Evolutionary conservation across 2,329 filamentous ascomycete species (phyloP).

Genomic region (Exophiala spinifera): DNA sequence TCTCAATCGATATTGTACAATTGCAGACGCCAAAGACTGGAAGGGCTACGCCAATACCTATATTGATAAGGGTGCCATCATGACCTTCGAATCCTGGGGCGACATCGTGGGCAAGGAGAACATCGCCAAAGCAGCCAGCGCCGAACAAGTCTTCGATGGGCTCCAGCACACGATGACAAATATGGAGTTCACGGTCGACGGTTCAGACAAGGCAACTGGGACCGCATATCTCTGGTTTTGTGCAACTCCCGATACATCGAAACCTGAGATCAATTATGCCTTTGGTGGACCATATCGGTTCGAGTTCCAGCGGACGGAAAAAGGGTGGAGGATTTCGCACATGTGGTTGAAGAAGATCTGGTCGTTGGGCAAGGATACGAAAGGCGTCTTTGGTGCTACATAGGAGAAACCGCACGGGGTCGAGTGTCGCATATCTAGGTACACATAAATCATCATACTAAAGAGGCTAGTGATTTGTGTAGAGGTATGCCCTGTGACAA

Average conservation of each 20-base stretch:
- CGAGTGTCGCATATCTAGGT: neutral
- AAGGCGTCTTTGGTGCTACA: slow-evolving; percentile 6
- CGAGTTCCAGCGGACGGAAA: slow-evolving; percentile 2
- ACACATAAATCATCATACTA: too few species aligned
- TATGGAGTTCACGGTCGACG: slow-evolving; percentile 10
- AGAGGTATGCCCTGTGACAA: too few species aligned
- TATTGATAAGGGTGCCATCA: slow-evolving; percentile 9
- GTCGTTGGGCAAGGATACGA: slow-evolving; percentile 7
- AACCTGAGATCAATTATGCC: slow-evolving; percentile 7
- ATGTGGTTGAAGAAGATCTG: slow-evolving; percentile 15
- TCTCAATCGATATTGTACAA: slow-evolving; percentile 9
- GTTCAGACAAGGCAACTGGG: slow-evolving; percentile 9
- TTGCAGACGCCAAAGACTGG: slow-evolving; percentile 10
- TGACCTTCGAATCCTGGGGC: too few species aligned
- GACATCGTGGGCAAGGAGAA: too few species aligned
- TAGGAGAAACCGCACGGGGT: neutral
- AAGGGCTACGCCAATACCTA: slow-evolving; percentile 8
- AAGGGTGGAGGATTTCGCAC: slow-evolving; percentile 10
- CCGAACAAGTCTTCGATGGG: slow-evolving; percentile 6
- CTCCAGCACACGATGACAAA: slow-evolving; percentile 19
- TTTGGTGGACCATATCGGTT: slow-evolving; percentile 16
- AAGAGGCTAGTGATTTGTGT: too few species aligned
- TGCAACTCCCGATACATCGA: slow-evolving; percentile 10
- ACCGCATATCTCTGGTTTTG: slow-evolving; percentile 12
- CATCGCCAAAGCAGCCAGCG: slow-evolving; percentile 12